Conservation (phyloP, 345 rosid species). For the Acer negundo region DNA sequence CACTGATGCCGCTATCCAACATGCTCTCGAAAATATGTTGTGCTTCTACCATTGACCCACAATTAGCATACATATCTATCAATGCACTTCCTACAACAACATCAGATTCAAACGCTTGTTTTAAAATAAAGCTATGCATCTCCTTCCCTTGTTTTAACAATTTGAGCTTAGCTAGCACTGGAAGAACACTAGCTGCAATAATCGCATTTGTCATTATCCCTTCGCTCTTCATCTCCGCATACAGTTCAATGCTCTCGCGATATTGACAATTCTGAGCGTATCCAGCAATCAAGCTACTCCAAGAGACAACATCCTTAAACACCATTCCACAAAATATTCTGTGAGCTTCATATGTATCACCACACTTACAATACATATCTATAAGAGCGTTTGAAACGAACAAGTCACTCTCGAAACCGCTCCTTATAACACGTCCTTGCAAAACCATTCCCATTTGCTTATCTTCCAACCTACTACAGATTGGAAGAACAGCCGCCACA, state of each 20-base stretch:
- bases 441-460: constrained; percentile 32
- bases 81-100: constrained; percentile 46
- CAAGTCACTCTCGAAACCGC: constrained; percentile 36
- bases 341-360: constrained; percentile 37
- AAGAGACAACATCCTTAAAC: constrained; percentile 45
- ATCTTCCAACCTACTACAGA: constrained; percentile 32
- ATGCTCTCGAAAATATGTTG: constrained; percentile 39
- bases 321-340: constrained; percentile 34
- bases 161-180: constrained; percentile 48
- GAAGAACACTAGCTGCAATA: constrained; percentile 47
- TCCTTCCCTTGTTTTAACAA: constrained; percentile 51
- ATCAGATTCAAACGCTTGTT: constrained; percentile 47
- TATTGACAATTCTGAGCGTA: constrained; percentile 46
- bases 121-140: constrained; percentile 47
- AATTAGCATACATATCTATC: constrained; percentile 59
- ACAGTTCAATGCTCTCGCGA: constrained; percentile 34
- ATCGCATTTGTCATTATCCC: constrained; percentile 43
- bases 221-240: constrained; percentile 35
- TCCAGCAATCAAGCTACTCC: constrained; percentile 58
- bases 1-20: constrained; percentile 31
- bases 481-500: constrained; percentile 34
- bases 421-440: constrained; percentile 33
- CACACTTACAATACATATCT: constrained; percentile 61
- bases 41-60: constrained; percentile 41
- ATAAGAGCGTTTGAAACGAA: constrained; percentile 58